Conservation (phyloP, 164 flowering plant genomes). For the Piper longum region DNA sequence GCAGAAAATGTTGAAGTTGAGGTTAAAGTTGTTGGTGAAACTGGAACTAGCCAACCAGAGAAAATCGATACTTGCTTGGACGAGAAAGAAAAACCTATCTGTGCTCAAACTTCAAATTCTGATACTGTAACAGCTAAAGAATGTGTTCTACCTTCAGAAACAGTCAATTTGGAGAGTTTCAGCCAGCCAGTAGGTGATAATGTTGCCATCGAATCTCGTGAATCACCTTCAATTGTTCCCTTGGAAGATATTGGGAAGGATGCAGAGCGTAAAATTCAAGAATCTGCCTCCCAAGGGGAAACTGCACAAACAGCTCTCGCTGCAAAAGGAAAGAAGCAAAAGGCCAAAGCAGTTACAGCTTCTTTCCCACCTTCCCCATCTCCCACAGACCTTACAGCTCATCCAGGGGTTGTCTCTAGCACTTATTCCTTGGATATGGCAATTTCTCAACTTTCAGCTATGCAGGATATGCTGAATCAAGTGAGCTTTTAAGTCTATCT, state of each 20-base stretch:
- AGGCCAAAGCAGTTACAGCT: constrained; percentile 41
- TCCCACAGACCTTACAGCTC: constrained; percentile 42
- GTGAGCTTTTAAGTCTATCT: constrained; percentile 16
- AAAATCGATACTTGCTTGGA: constrained; percentile 25
- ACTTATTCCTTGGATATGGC: constrained; percentile 26
- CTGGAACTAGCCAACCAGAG: constrained; percentile 27
- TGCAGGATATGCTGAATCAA: constrained; percentile 46
- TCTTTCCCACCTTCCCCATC: constrained; percentile 35
- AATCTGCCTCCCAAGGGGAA: constrained; percentile 16
- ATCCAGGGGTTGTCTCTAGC: constrained; percentile 27
- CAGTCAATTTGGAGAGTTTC: constrained; percentile 27
- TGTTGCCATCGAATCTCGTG: constrained; percentile 13
- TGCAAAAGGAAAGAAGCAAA: constrained; percentile 50
- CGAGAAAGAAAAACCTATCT: constrained; percentile 47
- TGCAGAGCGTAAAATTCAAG: constrained; percentile 21
- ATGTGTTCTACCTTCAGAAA: constrained; percentile 32
- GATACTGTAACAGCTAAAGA: constrained; percentile 50
- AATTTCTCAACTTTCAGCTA: constrained; percentile 27
- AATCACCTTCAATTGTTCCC: constrained; percentile 14
- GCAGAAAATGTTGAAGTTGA: constrained; percentile 49
- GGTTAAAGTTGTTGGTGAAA: constrained; percentile 74
- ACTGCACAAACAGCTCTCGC: constrained; percentile 22
- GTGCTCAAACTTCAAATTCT: constrained; percentile 67
- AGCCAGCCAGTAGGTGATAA: constrained; percentile 28
- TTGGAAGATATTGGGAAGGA: constrained; percentile 30